phyloP scores from a whole-genome alignment of 2,329 filamentous ascomycete species.

The Aspergillus quadricinctus region DNA sequence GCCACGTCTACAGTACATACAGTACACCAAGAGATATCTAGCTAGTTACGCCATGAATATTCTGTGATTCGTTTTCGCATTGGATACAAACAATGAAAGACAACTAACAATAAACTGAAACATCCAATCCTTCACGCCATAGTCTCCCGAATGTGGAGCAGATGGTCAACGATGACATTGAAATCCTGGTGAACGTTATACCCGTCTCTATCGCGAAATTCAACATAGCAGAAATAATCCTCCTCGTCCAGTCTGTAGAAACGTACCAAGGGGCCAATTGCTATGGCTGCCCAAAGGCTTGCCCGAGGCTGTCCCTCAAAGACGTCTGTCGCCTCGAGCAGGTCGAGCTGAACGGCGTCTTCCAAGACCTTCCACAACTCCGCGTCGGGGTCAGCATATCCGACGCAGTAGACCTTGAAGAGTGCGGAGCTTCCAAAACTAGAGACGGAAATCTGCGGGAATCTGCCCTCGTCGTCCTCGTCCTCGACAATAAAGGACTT shows the following conservation, averaged over 20 bases:
- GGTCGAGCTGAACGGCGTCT: not conserved
- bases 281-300: not conserved
- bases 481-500: not conserved
- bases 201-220: not conserved
- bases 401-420: not conserved
- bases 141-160: not conserved
- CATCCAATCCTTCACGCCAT: not conserved
- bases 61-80: not conserved
- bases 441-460: not conserved
- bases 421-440: not conserved
- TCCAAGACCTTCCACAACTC: not conserved
- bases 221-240: not conserved
- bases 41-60: not conserved
- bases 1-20: too few species aligned
- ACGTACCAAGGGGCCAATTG: not conserved
- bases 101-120: not conserved
- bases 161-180: not conserved
- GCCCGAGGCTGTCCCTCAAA: not conserved
- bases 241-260: not conserved
- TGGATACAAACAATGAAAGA: not conserved
- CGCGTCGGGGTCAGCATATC: not conserved
- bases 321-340: not conserved
- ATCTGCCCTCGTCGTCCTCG: not conserved
- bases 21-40: too few species aligned
- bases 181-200: not conserved